Evolutionary conservation across 2,329 filamentous ascomycete species (phyloP).

Genomic region (Exophiala phaeomuriformis): DNA sequence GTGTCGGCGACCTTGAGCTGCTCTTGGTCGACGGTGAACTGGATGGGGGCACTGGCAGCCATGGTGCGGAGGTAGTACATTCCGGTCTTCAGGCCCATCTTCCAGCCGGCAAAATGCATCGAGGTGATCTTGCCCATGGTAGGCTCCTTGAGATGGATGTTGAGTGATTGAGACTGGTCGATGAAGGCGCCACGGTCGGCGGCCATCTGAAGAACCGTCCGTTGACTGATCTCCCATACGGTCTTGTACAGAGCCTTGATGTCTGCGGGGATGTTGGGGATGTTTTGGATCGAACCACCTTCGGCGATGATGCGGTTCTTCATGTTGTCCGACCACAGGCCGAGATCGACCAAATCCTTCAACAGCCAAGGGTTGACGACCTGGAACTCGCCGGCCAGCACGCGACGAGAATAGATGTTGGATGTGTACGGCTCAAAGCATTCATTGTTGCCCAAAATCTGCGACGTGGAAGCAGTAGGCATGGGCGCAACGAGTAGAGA

Average conservation of each 20-base stretch:
- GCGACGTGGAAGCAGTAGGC: conserved; percentile 94
- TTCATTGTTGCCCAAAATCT: conserved; percentile 98
- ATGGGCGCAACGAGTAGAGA: conserved; percentile 91
- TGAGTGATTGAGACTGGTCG: conserved; percentile 96
- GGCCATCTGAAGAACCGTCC: conserved; percentile 92
- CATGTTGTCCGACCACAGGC: conserved; percentile 98
- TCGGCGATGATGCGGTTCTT: conserved; percentile 99
- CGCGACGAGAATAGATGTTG: conserved; percentile 98
- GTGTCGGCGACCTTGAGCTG: conserved; percentile 81
- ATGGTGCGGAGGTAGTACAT: conserved; percentile 99
- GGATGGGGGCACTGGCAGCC: conserved; percentile 91
- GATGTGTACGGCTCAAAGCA: conserved; percentile 99
- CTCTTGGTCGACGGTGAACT: conserved; percentile 98
- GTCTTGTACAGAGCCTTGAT: conserved; percentile 99
- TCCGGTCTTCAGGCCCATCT: conserved; percentile 97
- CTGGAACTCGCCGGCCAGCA: conserved; percentile 97
- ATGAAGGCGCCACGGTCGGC: conserved; percentile 98
- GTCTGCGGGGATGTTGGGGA: conserved; percentile 91
- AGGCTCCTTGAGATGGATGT: conserved; percentile 98
- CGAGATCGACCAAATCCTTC: conserved; percentile 95
- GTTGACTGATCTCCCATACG: conserved; percentile 98
- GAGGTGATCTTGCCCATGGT: conserved; percentile 99
- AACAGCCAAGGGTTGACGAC: conserved; percentile 98
- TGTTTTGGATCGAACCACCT: conserved; percentile 90
- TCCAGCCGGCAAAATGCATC: conserved; percentile 99